Percentiles rank a stretch among this genome's conserved stretches.
phyloP scores from a whole-genome alignment of 805 yeast genomes.

The Teunomyces funiuensis region DNA sequence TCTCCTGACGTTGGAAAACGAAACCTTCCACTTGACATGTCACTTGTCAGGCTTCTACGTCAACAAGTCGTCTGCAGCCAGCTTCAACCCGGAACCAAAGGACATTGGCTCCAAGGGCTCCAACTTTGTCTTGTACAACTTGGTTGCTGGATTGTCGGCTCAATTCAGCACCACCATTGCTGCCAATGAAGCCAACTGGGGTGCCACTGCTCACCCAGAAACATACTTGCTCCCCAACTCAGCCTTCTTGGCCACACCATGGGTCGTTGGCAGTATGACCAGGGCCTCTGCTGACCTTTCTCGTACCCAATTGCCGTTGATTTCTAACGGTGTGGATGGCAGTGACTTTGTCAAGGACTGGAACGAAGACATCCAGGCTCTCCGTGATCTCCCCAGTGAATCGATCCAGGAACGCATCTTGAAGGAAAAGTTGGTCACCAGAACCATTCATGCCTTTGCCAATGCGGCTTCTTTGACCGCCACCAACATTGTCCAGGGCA shows the following conservation, averaged over 20 bases:
- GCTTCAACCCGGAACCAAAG: slow-evolving; percentile 66
- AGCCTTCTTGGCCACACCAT: slow-evolving; percentile 65
- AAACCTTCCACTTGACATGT: slow-evolving; percentile 74
- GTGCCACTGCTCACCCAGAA: slow-evolving; percentile 47
- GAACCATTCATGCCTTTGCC: slow-evolving; percentile 74
- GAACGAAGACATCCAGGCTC: slow-evolving; percentile 87
- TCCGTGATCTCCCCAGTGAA: slow-evolving; percentile 65
- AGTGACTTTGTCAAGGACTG: slow-evolving; percentile 67
- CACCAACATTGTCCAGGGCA: slow-evolving; percentile 69
- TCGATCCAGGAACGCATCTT: slow-evolving; percentile 65
- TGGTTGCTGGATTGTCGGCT: slow-evolving; percentile 68
- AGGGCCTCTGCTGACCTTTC: slow-evolving; percentile 52
- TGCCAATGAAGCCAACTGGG: slow-evolving; percentile 47
- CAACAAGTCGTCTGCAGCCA: slow-evolving; percentile 62
- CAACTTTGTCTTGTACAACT: slow-evolving; percentile 55
- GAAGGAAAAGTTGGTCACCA: slow-evolving; percentile 73
- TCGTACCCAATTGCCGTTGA: slow-evolving; percentile 55
- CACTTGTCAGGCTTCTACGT: slow-evolving; percentile 78
- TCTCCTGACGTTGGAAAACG: slow-evolving; percentile 78
- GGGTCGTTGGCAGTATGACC: slow-evolving; percentile 54
- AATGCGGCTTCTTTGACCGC: slow-evolving; percentile 79
- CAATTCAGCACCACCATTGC: slow-evolving; percentile 53
- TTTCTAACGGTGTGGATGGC: slow-evolving; percentile 59
- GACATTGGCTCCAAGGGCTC: slow-evolving; percentile 32
- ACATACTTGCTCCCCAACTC: slow-evolving; percentile 63